These are phyloP conservation scores for Backusella morwellensis DNA, from an alignment of 192 early-diverging fungal species.

Conservation along the genomic window DNA sequence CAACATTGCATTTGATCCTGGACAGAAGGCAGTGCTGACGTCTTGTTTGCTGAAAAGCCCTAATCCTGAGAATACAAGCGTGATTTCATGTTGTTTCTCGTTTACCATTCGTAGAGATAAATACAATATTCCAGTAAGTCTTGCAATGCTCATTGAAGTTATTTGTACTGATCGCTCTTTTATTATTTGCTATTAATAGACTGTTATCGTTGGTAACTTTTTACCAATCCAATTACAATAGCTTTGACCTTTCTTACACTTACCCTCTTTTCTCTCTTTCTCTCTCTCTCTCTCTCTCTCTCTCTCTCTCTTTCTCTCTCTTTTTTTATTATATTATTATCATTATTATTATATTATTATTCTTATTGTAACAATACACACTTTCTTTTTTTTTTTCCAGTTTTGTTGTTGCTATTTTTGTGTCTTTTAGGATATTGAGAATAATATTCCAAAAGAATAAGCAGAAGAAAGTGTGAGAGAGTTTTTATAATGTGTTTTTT, in stretches of 20 bases:
- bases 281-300: not conserved
- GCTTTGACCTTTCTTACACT: not conserved
- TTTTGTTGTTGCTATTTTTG: not conserved
- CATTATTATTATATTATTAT: not conserved
- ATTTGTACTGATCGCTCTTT: not conserved
- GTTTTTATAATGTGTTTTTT: too few relatives aligned
- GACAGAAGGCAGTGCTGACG: constrained; percentile 95
- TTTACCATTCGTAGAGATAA: constrained; percentile 95
- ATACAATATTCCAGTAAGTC: constrained; percentile 74
- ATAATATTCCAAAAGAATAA: too few relatives aligned
- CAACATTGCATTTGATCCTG: constrained; percentile 95
- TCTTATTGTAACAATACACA: not conserved
- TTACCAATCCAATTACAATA: constrained; percentile 16
- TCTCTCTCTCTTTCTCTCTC: not conserved
- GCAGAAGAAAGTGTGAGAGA: too few relatives aligned
- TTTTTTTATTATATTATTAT: not conserved
- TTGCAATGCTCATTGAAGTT: not conserved
- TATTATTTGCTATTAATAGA: not conserved
- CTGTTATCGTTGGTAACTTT: constrained; percentile 16
- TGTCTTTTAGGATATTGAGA: not conserved
- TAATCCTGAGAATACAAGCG: constrained; percentile 46
- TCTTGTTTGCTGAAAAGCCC: constrained; percentile 77
- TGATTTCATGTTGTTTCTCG: constrained; percentile 87
- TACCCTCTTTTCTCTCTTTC: not conserved
- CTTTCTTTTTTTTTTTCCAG: not conserved